Conservation (phyloP, 208 protist species). For the Novymonas esmeraldas region DNA sequence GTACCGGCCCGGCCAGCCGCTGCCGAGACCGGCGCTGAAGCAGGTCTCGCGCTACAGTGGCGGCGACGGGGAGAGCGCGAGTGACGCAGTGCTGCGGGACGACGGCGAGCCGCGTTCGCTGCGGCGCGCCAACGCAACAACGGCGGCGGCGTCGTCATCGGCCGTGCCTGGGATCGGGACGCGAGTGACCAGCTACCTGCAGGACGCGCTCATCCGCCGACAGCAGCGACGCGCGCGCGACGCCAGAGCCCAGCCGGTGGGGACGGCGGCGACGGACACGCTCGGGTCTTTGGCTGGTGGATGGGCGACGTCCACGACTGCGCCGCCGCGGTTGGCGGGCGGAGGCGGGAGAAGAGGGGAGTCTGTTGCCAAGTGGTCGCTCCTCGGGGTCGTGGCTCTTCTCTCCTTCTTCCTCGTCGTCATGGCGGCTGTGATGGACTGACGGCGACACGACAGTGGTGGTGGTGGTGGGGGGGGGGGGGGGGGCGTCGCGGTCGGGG, state of each 20-base stretch:
- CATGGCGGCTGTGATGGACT: conserved; percentile 7
- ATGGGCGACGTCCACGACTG: neutral
- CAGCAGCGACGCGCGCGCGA: conserved; percentile 1
- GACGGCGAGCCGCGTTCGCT: neutral
- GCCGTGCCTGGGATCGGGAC: neutral
- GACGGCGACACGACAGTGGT: neutral
- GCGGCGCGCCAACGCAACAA: neutral
- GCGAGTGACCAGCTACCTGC: neutral
- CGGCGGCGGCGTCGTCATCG: neutral
- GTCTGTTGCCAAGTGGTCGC: conserved; percentile 23
- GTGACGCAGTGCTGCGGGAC: neutral
- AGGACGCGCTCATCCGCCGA: neutral
- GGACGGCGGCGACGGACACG: neutral
- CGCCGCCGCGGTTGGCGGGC: neutral
- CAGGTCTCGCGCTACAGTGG: conserved; percentile 23
- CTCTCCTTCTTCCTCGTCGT: conserved; percentile 10
- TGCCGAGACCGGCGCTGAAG: conserved; percentile 31
- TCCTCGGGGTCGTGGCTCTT: conserved; percentile 20
- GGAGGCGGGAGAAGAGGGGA: neutral
- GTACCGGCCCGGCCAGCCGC: conserved; percentile 25
- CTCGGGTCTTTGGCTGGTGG: too few species aligned
- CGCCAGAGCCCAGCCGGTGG: neutral
- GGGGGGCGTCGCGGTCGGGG: too few species aligned
- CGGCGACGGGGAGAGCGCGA: neutral
- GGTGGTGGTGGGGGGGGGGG: neutral